Conservation (phyloP, 495 filamentous ascomycete species). For the Aspergillus funiculosus region DNA sequence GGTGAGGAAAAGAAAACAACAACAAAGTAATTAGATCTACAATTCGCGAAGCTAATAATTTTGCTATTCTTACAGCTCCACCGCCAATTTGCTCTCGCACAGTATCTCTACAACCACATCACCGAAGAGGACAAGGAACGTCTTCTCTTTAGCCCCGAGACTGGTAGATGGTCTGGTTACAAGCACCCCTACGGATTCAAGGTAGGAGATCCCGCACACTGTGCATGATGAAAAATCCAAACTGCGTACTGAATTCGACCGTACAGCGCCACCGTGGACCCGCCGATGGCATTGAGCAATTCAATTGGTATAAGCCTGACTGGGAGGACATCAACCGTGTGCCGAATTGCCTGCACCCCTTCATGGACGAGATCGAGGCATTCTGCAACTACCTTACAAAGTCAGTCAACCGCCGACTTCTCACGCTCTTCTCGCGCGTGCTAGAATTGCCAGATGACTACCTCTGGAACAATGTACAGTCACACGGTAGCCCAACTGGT, state of each 20-base stretch:
- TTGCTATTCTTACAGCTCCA: slow-evolving; percentile 27
- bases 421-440: slow-evolving; percentile 41
- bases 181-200: slow-evolving; percentile 40
- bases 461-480: slow-evolving; percentile 43
- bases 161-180: slow-evolving; percentile 37
- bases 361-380: slow-evolving; percentile 42
- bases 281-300: slow-evolving; percentile 43
- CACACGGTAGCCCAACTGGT: slow-evolving; percentile 37
- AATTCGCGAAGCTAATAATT: too few relatives aligned
- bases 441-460: slow-evolving; percentile 43
- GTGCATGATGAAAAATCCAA: too few relatives aligned
- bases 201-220: too few relatives aligned
- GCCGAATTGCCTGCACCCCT: slow-evolving; percentile 36
- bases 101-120: slow-evolving; percentile 42
- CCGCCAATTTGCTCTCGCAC: slow-evolving; percentile 40
- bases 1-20: too few relatives aligned
- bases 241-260: slow-evolving; percentile 7
- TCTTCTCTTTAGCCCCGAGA: slow-evolving; percentile 36
- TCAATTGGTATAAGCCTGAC: slow-evolving; percentile 43
- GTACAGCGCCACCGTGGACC: slow-evolving; percentile 29
- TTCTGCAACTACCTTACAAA: slow-evolving; percentile 42
- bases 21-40: too few relatives aligned
- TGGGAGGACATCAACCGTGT: slow-evolving; percentile 30
- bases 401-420: slow-evolving; percentile 40
- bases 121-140: slow-evolving; percentile 40